Evolutionary conservation across 1,139 yeast genomes (phyloP).

Genomic region (Candida buenavistaensis): DNA sequence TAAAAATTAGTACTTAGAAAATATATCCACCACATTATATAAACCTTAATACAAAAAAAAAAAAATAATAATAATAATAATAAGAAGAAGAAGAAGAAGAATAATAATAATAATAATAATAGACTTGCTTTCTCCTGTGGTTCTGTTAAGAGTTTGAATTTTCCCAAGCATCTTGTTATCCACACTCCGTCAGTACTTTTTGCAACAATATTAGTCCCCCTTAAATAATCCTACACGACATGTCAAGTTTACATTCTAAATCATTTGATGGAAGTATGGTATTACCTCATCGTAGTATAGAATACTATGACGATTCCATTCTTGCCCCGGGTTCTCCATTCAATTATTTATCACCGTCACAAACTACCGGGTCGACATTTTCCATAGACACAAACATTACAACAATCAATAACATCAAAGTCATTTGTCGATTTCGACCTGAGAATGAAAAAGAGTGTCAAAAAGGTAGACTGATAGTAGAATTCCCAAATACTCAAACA

Average conservation of each 20-base stretch:
- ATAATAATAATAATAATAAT: no score
- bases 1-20: no score
- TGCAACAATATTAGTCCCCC: no score
- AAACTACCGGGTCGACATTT: constrained; percentile 6
- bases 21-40: no score
- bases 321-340: constrained; percentile 5
- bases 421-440: constrained; percentile 68
- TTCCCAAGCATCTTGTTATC: no score
- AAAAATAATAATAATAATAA: no score
- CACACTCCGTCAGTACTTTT: no score
- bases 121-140: no score
- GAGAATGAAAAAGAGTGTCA: constrained; percentile 32
- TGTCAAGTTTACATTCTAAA: constrained; percentile 1
- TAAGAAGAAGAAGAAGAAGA: no score
- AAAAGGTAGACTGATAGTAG: constrained; percentile 16
- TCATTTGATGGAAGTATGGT: constrained; percentile 4
- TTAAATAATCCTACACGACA: no score
- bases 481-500: constrained; percentile 24
- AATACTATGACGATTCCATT: constrained; percentile 7
- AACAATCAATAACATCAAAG: constrained; percentile 46
- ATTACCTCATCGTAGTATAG: constrained; percentile 6
- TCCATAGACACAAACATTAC: constrained; percentile 2
- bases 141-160: no score
- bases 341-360: constrained; percentile 7
- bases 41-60: no score